Conservation (phyloP, 2,329 filamentous ascomycete species). For the Aspergillus uvarum region DNA sequence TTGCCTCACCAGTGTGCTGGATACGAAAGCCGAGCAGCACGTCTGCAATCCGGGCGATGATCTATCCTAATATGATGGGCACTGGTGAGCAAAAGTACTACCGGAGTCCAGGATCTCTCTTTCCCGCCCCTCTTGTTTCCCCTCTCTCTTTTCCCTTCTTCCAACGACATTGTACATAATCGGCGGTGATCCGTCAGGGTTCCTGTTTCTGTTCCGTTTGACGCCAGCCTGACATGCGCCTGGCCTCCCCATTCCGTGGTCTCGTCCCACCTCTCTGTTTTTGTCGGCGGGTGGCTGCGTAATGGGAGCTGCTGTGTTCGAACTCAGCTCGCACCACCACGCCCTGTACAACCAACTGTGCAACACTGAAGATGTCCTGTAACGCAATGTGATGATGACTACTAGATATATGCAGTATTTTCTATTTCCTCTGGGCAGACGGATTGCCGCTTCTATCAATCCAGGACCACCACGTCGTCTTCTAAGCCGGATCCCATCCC, state of each 20-base stretch:
- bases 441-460: neutral
- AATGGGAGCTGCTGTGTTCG: neutral
- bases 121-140: neutral
- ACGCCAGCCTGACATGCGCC: neutral
- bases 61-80: constrained; percentile 31
- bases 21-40: constrained; percentile 33
- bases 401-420: neutral
- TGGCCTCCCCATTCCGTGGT: too few species aligned
- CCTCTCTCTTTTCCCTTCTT: too few species aligned
- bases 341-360: neutral
- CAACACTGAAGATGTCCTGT: neutral
- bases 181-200: neutral
- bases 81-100: neutral
- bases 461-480: neutral
- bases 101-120: neutral
- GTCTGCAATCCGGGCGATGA: constrained; percentile 31
- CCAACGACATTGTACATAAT: too few species aligned
- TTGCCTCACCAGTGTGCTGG: constrained; percentile 70
- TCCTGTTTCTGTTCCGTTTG: neutral
- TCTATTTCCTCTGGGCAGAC: too few species aligned
- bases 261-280: neutral
- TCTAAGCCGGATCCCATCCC: neutral
- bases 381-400: neutral
- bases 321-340: neutral
- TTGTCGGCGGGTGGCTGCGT: neutral